Conservation (phyloP, 345 rosid species). For the Balakata baccata region DNA sequence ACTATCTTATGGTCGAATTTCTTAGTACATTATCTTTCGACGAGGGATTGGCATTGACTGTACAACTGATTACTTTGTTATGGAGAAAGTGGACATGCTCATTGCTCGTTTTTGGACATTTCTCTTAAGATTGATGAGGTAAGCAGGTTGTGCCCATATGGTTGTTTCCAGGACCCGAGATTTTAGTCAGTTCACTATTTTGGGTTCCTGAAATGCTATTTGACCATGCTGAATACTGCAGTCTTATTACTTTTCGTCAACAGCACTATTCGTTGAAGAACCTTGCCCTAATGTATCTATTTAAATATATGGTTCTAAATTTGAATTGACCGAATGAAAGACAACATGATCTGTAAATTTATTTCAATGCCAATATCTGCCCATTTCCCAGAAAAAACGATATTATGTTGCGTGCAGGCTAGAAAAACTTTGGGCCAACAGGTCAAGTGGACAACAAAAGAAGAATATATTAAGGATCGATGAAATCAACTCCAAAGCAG, state of each 20-base stretch:
- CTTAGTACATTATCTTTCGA: constrained; percentile 82
- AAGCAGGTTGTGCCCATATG: constrained; percentile 21
- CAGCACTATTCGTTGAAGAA: background rate
- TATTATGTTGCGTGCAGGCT: constrained; percentile 49
- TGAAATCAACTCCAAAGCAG: constrained; percentile 44
- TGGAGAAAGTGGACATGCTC: constrained; percentile 79
- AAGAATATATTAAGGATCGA: constrained; percentile 64
- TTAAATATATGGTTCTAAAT: constrained; percentile 1
- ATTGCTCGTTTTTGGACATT: constrained; percentile 70
- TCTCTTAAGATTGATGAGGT: constrained; percentile 65
- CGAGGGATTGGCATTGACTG: constrained; percentile 86
- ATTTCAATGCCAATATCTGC: background rate
- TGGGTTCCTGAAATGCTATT: background rate
- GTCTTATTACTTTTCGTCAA: background rate
- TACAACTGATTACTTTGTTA: constrained; percentile 72
- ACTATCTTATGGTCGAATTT: constrained; percentile 12
- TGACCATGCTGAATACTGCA: background rate
- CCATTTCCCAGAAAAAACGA: background rate
- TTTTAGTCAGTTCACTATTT: background rate
- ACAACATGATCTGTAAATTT: background rate
- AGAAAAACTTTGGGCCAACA: constrained; percentile 46
- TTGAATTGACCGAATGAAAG: background rate
- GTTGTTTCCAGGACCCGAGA: background rate
- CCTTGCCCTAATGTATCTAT: background rate
- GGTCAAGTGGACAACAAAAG: constrained; percentile 38